Base-by-base conservation (phyloP, 2,329 filamentous ascomycete genomes). In the Pyricularia grisea region DNA sequence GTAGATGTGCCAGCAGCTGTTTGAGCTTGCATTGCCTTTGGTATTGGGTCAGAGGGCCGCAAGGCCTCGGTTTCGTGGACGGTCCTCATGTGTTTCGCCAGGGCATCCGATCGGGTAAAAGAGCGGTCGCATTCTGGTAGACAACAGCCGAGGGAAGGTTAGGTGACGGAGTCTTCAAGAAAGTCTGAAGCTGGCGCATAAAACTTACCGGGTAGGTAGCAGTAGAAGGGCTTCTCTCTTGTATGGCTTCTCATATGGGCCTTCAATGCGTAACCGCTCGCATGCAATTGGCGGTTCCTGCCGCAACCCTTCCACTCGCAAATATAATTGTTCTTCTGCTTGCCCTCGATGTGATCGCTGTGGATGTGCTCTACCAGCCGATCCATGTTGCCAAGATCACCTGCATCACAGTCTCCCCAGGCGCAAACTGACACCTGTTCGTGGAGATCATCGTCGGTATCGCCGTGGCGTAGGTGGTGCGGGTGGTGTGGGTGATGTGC, bases 211-310 rank as follows among this genome's bases (percentile, higher is more conserved):
- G 95, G 95, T 60, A 99, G 81, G 33, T 93, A 92, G 79, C 95
- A 99, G 81, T 97, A 97, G 77, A 98, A 98, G 0, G 95, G 95
- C 81, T 99, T 99, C 84, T 99, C 95, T 76, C 95, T 88, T 1
- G 95, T 99, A 78, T 99, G 95, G 77, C 94, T 97, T 74, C 95
- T 86, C 94, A 99, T 97, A 77, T 99, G 95, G 11, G 95, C 95
- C 78, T 97, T 94, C 72, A 99, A 82, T 4, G 95, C 95, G 80
- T 99, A 99, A 2, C 93, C 95, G 75, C 93, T 97, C 1, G 94
- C 94, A 80, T 99, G 95, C 23, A 92, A 89, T 79, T 95, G 88
- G 70, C 93, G 93, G 81, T 97, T 98, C 71, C 94, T 83, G 68
- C 85, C 86, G 78, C 95, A 99, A 73, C 94, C 94, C 70, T 87